Percentiles rank a stretch among this genome's conserved stretches.
Conservation (phyloP, 148 eudicot species). For the Linanthus parryae region DNA sequence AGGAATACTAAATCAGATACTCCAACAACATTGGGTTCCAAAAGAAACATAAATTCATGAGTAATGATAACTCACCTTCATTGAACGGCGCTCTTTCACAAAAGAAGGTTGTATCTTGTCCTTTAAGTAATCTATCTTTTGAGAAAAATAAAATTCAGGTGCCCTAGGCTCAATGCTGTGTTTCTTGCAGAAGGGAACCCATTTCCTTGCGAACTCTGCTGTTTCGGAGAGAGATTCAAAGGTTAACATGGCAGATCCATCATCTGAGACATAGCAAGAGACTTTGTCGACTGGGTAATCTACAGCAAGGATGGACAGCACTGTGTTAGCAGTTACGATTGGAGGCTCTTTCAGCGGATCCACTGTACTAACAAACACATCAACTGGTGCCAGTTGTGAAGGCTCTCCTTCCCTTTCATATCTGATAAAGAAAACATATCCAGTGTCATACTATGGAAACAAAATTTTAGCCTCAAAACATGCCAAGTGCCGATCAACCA, state of each 20-base stretch:
- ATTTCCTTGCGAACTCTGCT: conserved; percentile 88
- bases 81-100: conserved; percentile 93
- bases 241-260: conserved; percentile 94
- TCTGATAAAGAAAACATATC: conserved; percentile 28
- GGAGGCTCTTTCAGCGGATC: conserved; percentile 98
- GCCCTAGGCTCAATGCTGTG: conserved; percentile 92
- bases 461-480: conserved; percentile 3
- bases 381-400: conserved; percentile 85
- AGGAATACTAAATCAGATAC: too few species aligned
- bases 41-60: neutral
- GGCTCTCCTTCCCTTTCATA: conserved; percentile 96
- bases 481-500: neutral
- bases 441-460: neutral
- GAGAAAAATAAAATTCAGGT: conserved; percentile 90
- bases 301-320: conserved; percentile 88
- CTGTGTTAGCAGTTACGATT: conserved; percentile 92
- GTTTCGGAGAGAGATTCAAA: conserved; percentile 93
- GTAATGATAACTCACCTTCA: conserved; percentile 57
- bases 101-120: conserved; percentile 96
- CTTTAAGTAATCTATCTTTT: conserved; percentile 90
- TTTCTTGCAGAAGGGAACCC: conserved; percentile 98
- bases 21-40: conserved; percentile 1
- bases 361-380: conserved; percentile 96
- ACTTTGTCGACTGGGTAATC: conserved; percentile 98
- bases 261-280: conserved; percentile 95